Percentiles rank a stretch among this genome's conserved stretches.
Evolutionary conservation across 1,139 yeast genomes (phyloP).

Genomic region (Kurtzmaniella quercitrusa): DNA sequence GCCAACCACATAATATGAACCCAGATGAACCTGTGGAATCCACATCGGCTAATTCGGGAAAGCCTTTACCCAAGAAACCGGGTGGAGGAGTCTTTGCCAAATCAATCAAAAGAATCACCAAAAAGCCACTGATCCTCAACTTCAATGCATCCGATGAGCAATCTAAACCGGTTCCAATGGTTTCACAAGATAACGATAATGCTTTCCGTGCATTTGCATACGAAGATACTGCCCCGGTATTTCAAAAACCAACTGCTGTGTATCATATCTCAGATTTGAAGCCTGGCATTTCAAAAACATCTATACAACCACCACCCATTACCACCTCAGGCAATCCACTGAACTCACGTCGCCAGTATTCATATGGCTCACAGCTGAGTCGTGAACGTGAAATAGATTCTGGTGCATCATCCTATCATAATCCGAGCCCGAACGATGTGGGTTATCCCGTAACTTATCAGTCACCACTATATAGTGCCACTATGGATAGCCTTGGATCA

Average conservation of each 20-base stretch:
- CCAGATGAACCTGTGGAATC: background rate
- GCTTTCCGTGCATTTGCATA: conserved; percentile 35
- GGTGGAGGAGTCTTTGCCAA: conserved; percentile 13
- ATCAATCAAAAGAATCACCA: conserved; percentile 16
- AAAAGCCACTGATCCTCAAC: conserved; percentile 14
- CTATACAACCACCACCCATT: background rate
- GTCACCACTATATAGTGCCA: conserved; percentile 5
- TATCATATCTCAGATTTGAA: conserved; percentile 11
- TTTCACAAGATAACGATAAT: background rate
- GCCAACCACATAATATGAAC: background rate
- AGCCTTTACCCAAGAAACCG: conserved; percentile 9
- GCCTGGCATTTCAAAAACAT: background rate
- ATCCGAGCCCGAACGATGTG: background rate
- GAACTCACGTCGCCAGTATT: conserved; percentile 7
- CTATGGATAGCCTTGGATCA: background rate
- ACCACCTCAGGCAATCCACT: background rate
- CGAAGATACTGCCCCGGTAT: conserved; percentile 17
- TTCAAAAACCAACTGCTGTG: conserved; percentile 28
- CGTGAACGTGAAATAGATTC: background rate
- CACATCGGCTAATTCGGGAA: background rate
- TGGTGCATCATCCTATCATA: background rate
- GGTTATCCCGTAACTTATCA: background rate
- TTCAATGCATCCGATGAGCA: conserved; percentile 8
- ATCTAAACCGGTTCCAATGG: background rate
- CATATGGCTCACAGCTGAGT: background rate